phyloP scores from a whole-genome alignment of 2,329 filamentous ascomycete genomes.

The Tolypocladium cylindrosporum region DNA sequence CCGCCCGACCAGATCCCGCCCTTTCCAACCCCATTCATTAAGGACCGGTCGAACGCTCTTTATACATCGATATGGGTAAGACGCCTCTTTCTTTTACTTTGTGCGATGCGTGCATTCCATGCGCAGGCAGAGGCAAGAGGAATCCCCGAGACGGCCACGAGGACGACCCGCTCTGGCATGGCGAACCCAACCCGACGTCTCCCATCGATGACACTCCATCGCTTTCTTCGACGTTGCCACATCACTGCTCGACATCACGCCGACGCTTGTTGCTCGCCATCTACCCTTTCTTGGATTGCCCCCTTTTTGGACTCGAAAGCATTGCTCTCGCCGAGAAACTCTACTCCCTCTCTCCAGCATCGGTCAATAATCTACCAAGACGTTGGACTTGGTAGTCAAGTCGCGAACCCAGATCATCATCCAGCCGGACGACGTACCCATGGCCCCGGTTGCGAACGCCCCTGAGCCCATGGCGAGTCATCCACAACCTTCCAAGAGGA shows the following conservation, averaged over 20 bases:
- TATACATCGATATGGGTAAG: constrained; percentile 33
- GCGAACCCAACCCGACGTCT: constrained; percentile 2
- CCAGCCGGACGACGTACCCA: constrained; percentile 30
- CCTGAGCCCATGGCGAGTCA: constrained; percentile 6
- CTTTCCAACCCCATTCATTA: constrained; percentile 18
- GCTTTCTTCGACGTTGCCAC: constrained; percentile 11
- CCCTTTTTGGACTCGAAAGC: constrained; percentile 20
- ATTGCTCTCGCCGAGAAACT: constrained; percentile 13
- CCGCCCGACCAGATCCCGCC: constrained; percentile 13
- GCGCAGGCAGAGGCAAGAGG: constrained; percentile 15
- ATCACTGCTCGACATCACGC: constrained; percentile 19
- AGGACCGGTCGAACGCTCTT: constrained; percentile 23
- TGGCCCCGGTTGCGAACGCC: constrained; percentile 7
- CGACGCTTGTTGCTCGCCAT: constrained; percentile 29
- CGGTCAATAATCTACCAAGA: constrained; percentile 8
- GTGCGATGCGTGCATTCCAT: constrained; percentile 8
- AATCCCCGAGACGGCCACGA: constrained; percentile 10
- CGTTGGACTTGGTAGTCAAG: constrained; percentile 17
- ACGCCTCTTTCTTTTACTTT: constrained; percentile 18
- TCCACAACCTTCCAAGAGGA: constrained; percentile 18
- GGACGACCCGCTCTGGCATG: constrained; percentile 6
- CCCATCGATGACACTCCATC: constrained; percentile 3
- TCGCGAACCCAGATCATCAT: constrained; percentile 34
- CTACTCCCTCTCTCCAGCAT: constrained; percentile 1
- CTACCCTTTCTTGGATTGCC: constrained; percentile 36